Base-by-base conservation (phyloP, 352 stramenopile genomes). In the Globisporangium parvum region DNA sequence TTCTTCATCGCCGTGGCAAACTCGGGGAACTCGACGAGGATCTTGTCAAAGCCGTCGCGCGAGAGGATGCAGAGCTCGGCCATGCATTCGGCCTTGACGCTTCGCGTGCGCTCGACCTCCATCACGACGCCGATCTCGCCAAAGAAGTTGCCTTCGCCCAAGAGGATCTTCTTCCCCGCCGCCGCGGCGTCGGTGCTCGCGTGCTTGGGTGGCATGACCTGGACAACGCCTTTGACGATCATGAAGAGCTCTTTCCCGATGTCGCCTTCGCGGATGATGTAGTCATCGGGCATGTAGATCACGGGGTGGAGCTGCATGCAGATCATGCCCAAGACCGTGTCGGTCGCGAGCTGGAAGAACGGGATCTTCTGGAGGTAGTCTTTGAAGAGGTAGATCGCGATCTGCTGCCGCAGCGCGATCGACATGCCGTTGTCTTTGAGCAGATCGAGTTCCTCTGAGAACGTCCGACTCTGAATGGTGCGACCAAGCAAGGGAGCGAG, bases 1-100 rank as follows among this genome's bases (percentile, higher is more conserved):
- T 77, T 76, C 66, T 84, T 85, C 77, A 89, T 87, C 8, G 70
- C 71, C 6, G 57, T 84, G 9, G 75, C 80, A 44, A 90, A 90
- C 59, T 87, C 77, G 2, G 80, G 75, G 50, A 85, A 87, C 53
- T 88, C 77, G 21, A 73, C 75, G 21, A 87, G 54, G 45, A 90
- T 87, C 54, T 86, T 85, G 45, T 86, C 69, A 63, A 87, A 87
- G 2, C 73, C 75, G 31, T 85, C 71, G 48, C 69, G 68, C n/a
- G 68, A 69, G 2, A 87, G 53, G 47, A 87, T 78, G 48, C 75
- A 87, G 15, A 88, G 70, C 60, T 88, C 78, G 0, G 73, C 71
- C 63, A 88, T 80, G 39, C 73, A 82, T 56, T 84, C 74, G n/a
- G 78, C 70, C 41, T 46, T 74, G 73, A 37, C 31, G 31, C 31